These are phyloP conservation scores for Apiospora hydei DNA, from an alignment of 2,329 filamentous ascomycete genomes.

Conservation along the genomic window DNA sequence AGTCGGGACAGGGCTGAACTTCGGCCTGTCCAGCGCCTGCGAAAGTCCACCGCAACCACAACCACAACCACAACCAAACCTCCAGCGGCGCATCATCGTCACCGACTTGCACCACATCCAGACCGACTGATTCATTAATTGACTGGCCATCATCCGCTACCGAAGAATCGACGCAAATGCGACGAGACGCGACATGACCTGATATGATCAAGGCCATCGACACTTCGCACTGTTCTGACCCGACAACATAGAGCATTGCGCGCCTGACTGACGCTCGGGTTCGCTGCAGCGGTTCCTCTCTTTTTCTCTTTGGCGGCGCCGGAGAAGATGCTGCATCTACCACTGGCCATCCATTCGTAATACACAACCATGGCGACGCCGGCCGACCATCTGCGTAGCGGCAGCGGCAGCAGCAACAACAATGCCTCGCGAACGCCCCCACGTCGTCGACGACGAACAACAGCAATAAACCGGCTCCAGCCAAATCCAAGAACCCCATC, in stretches of 20 bases:
- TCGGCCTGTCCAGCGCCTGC: neutral
- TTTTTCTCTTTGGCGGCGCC: neutral
- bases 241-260: neutral
- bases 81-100: neutral
- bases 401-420: neutral
- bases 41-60: neutral
- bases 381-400: neutral
- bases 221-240: neutral
- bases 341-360: neutral
- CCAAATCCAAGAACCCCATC: conserved; percentile 37
- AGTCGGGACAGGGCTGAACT: conserved; percentile 8
- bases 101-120: neutral
- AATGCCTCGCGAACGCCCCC: neutral
- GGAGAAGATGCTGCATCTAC: conserved; percentile 15
- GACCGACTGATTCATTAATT: neutral
- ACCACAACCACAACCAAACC: neutral
- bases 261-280: neutral
- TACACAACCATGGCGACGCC: neutral
- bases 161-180: neutral
- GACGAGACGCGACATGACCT: conserved; percentile 11
- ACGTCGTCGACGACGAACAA: neutral
- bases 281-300: neutral
- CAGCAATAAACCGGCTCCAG: neutral
- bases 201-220: neutral
- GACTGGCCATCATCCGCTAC: neutral